A percentile compares a stretch with the other conserved stretches of the same genome.
Evolutionary conservation across 345 rosid species (phyloP).

Genomic region (Litchi chinensis): DNA sequence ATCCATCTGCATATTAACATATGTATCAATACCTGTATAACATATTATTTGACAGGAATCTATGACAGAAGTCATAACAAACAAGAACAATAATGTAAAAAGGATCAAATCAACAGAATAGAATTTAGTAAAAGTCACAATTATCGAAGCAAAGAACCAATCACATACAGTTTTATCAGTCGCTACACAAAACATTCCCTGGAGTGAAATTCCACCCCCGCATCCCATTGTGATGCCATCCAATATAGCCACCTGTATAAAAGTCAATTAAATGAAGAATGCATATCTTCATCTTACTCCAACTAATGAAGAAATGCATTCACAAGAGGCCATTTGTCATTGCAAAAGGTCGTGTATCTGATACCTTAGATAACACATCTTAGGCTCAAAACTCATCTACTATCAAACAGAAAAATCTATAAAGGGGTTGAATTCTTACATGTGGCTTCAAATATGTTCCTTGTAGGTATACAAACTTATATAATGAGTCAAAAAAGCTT

Average conservation of each 20-base stretch:
- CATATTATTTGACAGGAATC: not conserved
- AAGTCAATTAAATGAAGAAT: constrained; percentile 6
- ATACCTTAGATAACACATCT: not conserved
- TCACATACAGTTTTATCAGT: constrained; percentile 79
- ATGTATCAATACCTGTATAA: not conserved
- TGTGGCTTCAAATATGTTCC: constrained; percentile 89
- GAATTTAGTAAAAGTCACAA: not conserved
- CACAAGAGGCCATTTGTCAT: not conserved
- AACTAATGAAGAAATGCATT: not conserved
- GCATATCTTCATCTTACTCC: not conserved
- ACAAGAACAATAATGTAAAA: not conserved
- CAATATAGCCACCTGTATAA: constrained; percentile 73
- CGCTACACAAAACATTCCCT: constrained; percentile 78
- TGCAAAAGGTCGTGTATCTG: not conserved
- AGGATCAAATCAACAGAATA: not conserved
- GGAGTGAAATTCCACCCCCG: constrained; percentile 73
- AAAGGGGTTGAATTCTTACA: constrained; percentile 48
- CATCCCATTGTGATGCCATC: constrained; percentile 80
- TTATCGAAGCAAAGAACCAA: constrained; percentile 18
- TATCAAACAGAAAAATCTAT: constrained; percentile 11
- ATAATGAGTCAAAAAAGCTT: constrained; percentile 55
- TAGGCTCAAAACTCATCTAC: constrained; percentile 17
- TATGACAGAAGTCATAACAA: not conserved
- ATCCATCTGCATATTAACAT: not conserved
- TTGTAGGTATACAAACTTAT: constrained; percentile 84